Base-by-base conservation (phyloP, 1,139 yeast genomes). In the Sugiyamaella neomexicana region DNA sequence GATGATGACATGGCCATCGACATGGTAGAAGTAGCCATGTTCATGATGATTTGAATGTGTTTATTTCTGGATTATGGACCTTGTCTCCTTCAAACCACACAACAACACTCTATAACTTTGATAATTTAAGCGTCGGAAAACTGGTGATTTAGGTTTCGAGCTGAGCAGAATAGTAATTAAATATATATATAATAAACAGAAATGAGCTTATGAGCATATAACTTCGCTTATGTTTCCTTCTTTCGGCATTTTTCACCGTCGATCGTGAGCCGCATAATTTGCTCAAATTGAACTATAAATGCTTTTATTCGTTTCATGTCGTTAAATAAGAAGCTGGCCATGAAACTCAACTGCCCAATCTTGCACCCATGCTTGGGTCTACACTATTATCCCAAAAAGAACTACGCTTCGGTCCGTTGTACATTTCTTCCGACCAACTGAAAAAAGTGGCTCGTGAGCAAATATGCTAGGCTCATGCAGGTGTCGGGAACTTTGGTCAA, bases 1-100 rank as follows among this genome's bases (percentile, higher is more conserved):
- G 52, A 17, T 15, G 50, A n/a, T 4, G 52, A 27, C 50, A 41
- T 37, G 25, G 53, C 55, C 59, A 52, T 55, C 16, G 55, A 39
- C 10, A 42, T 23, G 12, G 29, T 32, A 8, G 36, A 13, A 13
- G 44, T 15, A 27, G 44, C 53, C 52, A 49, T 50, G 10, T 15
- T 17, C 52, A 48, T 48, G 3, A 5, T 20, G 25, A n/a, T n/a
- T n/a, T n/a, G n/a, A n/a, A n/a, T n/a, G n/a, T n/a, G n/a, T n/a
- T n/a, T n/a, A n/a, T n/a, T n/a, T n/a, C n/a, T n/a, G n/a, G n/a
- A n/a, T n/a, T n/a, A n/a, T n/a, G n/a, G n/a, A n/a, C n/a, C n/a
- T n/a, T n/a, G n/a, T n/a, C n/a, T n/a, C n/a, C n/a, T n/a, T n/a
- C n/a, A n/a, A n/a, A n/a, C n/a, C n/a, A n/a, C n/a, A n/a, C n/a